A percentile compares a stretch with the other conserved stretches of the same genome.
These are phyloP conservation scores for Solanum neorickii DNA, from an alignment of 257 asterid species.

Conservation along the genomic window DNA sequence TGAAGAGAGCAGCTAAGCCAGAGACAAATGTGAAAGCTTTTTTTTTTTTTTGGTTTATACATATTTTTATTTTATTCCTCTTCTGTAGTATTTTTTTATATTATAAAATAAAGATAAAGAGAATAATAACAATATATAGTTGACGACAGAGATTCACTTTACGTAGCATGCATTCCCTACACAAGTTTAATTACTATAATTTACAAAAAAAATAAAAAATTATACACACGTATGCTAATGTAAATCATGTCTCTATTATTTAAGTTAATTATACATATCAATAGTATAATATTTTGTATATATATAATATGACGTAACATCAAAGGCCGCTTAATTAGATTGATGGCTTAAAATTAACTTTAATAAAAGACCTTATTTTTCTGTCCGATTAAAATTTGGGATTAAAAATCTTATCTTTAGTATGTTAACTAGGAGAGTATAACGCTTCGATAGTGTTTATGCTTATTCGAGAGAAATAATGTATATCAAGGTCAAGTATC, in stretches of 20 bases:
- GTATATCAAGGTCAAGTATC: background rate
- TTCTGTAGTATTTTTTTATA: no score
- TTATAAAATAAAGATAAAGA: background rate
- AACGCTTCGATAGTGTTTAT: no score
- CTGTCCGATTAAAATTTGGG: no score
- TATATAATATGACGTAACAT: background rate
- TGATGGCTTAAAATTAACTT: no score
- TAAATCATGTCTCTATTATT: background rate
- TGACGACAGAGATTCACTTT: slow-evolving; percentile 29
- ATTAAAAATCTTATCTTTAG: no score
- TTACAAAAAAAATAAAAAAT: background rate
- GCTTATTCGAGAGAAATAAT: no score
- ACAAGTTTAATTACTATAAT: background rate
- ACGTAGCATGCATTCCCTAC: slow-evolving; percentile 17
- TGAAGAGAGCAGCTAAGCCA: background rate
- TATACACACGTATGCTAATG: background rate
- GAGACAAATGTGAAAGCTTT: slow-evolving; percentile 7
- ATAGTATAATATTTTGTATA: background rate
- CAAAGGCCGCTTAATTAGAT: no score
- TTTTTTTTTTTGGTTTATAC: background rate
- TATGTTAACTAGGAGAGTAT: no score
- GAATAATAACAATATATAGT: background rate
- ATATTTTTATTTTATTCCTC: background rate
- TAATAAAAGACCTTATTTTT: no score
- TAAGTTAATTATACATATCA: background rate